These are phyloP conservation scores for Colletotrichum scovillei DNA, from an alignment of 2,329 filamentous ascomycete genomes.

Conservation along the genomic window DNA sequence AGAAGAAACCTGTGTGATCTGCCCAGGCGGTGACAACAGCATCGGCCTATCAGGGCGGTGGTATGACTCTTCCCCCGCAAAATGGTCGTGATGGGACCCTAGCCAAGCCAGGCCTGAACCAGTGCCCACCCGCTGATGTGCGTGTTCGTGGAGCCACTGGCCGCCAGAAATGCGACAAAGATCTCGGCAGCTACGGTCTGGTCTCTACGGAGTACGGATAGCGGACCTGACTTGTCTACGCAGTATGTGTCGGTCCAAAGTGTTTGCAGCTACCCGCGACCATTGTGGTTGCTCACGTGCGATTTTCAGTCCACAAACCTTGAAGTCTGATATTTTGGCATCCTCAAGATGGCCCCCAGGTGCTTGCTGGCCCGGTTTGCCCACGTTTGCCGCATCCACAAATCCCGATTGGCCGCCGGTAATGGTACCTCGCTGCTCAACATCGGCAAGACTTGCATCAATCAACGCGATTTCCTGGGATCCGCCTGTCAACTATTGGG, in stretches of 20 bases:
- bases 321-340: not conserved
- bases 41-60: conserved; percentile 27
- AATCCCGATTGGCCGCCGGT: not conserved
- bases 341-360: not conserved
- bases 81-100: conserved; percentile 30
- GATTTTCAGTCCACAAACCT: not conserved
- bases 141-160: conserved; percentile 32
- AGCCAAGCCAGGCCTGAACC: conserved; percentile 28
- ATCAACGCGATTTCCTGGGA: not conserved
- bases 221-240: not conserved
- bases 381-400: not conserved
- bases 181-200: conserved; percentile 25
- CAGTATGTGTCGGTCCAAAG: not conserved
- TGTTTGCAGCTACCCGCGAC: not conserved
- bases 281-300: not conserved
- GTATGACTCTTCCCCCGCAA: conserved; percentile 35
- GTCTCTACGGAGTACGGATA: too few species aligned
- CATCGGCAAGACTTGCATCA: not conserved
- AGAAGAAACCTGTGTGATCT: conserved; percentile 20
- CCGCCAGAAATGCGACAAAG: conserved; percentile 18
- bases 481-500: conserved; percentile 2
- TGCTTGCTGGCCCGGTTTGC: not conserved
- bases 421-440: not conserved
- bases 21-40: conserved; percentile 19
- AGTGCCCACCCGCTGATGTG: conserved; percentile 31